Evolutionary conservation across 169 alveolate species (phyloP).

Genomic region (Cryptosporidium canis): DNA sequence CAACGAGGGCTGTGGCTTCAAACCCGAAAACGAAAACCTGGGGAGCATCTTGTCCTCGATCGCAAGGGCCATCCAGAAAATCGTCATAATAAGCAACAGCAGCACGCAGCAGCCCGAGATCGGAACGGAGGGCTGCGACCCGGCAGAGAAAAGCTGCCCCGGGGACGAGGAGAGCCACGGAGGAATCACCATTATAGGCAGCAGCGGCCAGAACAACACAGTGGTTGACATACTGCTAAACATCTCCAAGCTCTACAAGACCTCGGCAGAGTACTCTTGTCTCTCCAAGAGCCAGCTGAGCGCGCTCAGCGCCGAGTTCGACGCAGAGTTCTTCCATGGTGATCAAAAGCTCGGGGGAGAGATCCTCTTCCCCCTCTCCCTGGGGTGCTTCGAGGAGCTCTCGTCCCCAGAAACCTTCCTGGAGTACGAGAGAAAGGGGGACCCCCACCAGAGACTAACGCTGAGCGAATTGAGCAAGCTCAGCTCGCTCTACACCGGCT

Average conservation of each 20-base stretch:
- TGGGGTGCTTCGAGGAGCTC: slow-evolving; percentile 48
- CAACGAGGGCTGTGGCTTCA: background rate
- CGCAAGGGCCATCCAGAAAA: slow-evolving; percentile 36
- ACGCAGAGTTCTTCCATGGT: background rate
- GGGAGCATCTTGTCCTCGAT: slow-evolving; percentile 31
- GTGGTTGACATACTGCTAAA: background rate
- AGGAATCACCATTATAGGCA: background rate
- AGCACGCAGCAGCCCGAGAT: background rate
- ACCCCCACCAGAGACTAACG: background rate
- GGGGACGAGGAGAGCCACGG: background rate
- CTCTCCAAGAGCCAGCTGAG: background rate
- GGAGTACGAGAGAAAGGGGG: slow-evolving; percentile 9
- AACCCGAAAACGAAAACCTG: background rate
- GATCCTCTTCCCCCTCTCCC: slow-evolving; percentile 30
- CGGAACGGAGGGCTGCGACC: background rate
- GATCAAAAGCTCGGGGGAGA: slow-evolving; percentile 51
- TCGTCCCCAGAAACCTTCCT: slow-evolving; percentile 57
- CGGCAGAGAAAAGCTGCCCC: background rate
- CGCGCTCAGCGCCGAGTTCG: background rate
- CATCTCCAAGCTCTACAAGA: slow-evolving; percentile 42
- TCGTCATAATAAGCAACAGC: background rate
- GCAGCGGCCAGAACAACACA: background rate
- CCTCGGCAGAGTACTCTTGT: slow-evolving; percentile 56
- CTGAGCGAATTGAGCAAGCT: background rate
- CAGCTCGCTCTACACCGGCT: slow-evolving; percentile 15